Evolutionary conservation across 2,329 filamentous ascomycete genomes (phyloP).

Genomic region (Hymenoscyphus scutula): DNA sequence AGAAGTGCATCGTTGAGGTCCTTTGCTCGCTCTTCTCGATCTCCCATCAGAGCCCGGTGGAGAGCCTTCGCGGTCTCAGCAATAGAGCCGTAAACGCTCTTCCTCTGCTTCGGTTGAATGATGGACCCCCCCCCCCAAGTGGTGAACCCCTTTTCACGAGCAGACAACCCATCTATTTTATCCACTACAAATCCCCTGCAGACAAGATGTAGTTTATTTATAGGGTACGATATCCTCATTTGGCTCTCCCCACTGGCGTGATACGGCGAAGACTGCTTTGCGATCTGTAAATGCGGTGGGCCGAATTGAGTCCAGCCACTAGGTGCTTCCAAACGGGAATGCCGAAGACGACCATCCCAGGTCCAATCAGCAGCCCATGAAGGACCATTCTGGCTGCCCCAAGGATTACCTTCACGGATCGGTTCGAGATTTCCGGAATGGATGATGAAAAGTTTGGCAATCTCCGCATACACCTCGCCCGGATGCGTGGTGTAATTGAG

Average conservation of each 20-base stretch:
- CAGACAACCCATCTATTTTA: background rate
- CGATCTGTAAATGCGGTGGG: too few species aligned
- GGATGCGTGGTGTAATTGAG: slow-evolving; percentile 16
- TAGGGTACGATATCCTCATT: too few species aligned
- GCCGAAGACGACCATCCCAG: slow-evolving; percentile 15
- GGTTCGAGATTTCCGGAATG: slow-evolving; percentile 13
- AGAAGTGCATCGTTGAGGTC: background rate
- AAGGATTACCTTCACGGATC: slow-evolving; percentile 20
- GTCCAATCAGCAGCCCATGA: slow-evolving; percentile 24
- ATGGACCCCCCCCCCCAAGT: background rate
- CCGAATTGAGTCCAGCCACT: too few species aligned
- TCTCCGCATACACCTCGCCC: slow-evolving; percentile 9
- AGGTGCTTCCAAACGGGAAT: background rate
- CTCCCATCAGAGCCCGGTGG: background rate
- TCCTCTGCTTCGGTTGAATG: background rate
- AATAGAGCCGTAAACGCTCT: too few species aligned
- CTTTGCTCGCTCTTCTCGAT: background rate
- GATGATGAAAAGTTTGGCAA: slow-evolving; percentile 16
- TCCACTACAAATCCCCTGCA: background rate
- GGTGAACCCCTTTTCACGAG: background rate
- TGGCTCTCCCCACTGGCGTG: too few species aligned
- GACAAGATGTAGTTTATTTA: too few species aligned
- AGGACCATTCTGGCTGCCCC: slow-evolving; percentile 9
- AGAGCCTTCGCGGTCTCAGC: background rate
- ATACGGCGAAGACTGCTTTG: too few species aligned